Evolutionary conservation across 1,139 yeast genomes (phyloP), one percentile per base, ranked within the genome.

Genomic region (Suhomyces bokatorum): DNA sequence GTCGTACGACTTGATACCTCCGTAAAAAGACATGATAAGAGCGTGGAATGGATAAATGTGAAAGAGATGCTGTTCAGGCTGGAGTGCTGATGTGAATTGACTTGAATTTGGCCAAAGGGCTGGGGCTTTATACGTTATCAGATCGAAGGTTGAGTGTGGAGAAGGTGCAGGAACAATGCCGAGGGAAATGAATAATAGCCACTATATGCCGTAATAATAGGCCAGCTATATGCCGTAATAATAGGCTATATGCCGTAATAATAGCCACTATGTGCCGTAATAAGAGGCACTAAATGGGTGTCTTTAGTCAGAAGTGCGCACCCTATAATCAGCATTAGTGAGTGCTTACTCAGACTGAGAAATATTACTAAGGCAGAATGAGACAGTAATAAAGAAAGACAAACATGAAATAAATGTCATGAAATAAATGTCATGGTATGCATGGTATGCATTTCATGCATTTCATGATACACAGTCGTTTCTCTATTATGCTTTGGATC

Each of bases 1-100:
- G 58, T 80, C 84, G 62, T 73, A 80, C 5, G 78, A 69, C 17
- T 35, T 31, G 37, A 75, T 66, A 12, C 57, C 59, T 11, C 69
- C 70, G 53, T 63, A 66, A 42, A 68, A 67, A 29, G 58, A 33
- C 55, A 52, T 52, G 16, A 11, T 46, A 27, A 12, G 14, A 16
- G n/a, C 4, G n/a, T 27, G 28, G 32, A 27, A 9, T 24, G 13
- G 37, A 6, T 32, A 16, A 26, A 26, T 5, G 8, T 26, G 5
- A 11, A 26, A 26, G 24, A 20, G 6, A 20, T 20, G 24, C 24
- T 20, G 24, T 20, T 20, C 24, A 20, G 24, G 6, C 24, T 20
- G 4, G 24, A 20, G 24, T 20, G 7, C 24, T 20, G 24, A 20
- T 5, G 24, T 20, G 24, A 20, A 20, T 4, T 20, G 24, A 20